Conservation (phyloP, 192 early-diverging fungal genomes). For the Coemansia sp. region DNA sequence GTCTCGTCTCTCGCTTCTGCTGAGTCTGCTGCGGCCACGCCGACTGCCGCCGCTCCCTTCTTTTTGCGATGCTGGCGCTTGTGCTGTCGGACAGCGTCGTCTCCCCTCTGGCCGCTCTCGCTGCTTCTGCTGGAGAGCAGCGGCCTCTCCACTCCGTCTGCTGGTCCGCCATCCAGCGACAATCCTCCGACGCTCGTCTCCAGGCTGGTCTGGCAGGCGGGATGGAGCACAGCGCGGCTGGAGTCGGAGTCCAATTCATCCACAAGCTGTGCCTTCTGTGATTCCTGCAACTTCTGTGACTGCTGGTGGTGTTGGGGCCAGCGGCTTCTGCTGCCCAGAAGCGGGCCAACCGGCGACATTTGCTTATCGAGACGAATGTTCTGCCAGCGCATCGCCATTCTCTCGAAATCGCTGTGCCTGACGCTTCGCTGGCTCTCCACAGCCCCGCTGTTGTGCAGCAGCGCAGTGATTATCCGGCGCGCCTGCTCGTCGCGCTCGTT, state of each 20-base stretch:
- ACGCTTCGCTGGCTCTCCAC: background rate
- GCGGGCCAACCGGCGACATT: constrained; percentile 22
- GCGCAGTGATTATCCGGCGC: constrained; percentile 3
- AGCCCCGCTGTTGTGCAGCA: constrained; percentile 12
- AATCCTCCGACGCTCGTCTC: background rate
- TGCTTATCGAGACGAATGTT: constrained; percentile 12
- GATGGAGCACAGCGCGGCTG: background rate
- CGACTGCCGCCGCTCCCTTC: background rate
- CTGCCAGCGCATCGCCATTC: constrained; percentile 32
- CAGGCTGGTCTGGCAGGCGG: background rate
- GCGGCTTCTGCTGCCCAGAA: background rate
- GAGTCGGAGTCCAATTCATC: background rate
- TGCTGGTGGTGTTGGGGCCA: background rate
- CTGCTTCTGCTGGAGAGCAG: background rate
- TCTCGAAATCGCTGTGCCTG: constrained; percentile 11
- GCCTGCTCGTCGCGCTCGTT: constrained; percentile 13
- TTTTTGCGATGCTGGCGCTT: background rate
- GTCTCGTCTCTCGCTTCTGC: background rate
- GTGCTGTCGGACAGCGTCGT: no score
- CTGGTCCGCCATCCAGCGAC: background rate
- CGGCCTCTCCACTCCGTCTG: background rate
- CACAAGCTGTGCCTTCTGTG: background rate
- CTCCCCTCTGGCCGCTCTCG: background rate
- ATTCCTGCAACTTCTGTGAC: background rate
- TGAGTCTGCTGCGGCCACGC: constrained; percentile 6